A percentile compares a stretch with the other conserved stretches of the same genome.
Conservation (phyloP, 495 filamentous ascomycete genomes). For the Thozetella sp. region DNA sequence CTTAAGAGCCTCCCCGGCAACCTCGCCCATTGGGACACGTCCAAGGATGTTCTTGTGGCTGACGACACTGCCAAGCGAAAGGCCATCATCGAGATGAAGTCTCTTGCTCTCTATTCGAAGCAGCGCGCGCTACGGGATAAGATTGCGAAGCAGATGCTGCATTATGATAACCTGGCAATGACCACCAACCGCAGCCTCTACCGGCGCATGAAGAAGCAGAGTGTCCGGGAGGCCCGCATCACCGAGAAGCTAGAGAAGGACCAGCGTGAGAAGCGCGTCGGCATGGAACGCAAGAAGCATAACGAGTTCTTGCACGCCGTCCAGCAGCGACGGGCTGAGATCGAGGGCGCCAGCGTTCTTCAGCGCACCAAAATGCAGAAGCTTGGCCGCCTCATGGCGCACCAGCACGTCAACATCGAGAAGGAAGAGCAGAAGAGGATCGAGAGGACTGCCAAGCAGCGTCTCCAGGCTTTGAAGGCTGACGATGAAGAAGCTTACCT, state of each 20-base stretch:
- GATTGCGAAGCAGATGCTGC: slow-evolving; percentile 85
- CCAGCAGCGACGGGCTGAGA: slow-evolving; percentile 57
- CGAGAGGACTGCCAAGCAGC: slow-evolving; percentile 96
- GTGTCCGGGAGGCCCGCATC: slow-evolving; percentile 90
- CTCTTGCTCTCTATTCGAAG: slow-evolving; percentile 77
- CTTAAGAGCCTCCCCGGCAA: slow-evolving; percentile 82
- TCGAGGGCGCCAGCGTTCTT: slow-evolving; percentile 30
- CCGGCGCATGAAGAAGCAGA: slow-evolving; percentile 95
- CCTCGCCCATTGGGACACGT: slow-evolving; percentile 80
- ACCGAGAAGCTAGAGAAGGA: slow-evolving; percentile 99
- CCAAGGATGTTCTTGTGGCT: slow-evolving; percentile 66
- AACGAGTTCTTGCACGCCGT: slow-evolving; percentile 78
- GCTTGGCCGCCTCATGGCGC: slow-evolving; percentile 81
- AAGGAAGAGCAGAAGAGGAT: slow-evolving; percentile 98
- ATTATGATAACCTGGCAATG: slow-evolving; percentile 93
- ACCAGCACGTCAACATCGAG: slow-evolving; percentile 92
- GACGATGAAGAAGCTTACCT: slow-evolving; percentile 99
- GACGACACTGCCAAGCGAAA: slow-evolving; percentile 87
- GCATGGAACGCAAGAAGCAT: slow-evolving; percentile 94
- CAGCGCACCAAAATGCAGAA: slow-evolving; percentile 71
- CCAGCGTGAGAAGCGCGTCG: slow-evolving; percentile 92
- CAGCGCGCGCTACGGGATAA: slow-evolving; percentile 83
- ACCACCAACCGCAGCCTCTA: slow-evolving; percentile 88
- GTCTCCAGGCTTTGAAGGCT: slow-evolving; percentile 97
- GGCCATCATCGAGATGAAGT: slow-evolving; percentile 91